phyloP scores from a whole-genome alignment of 805 yeast species.

The Saturnispora hagleri region DNA sequence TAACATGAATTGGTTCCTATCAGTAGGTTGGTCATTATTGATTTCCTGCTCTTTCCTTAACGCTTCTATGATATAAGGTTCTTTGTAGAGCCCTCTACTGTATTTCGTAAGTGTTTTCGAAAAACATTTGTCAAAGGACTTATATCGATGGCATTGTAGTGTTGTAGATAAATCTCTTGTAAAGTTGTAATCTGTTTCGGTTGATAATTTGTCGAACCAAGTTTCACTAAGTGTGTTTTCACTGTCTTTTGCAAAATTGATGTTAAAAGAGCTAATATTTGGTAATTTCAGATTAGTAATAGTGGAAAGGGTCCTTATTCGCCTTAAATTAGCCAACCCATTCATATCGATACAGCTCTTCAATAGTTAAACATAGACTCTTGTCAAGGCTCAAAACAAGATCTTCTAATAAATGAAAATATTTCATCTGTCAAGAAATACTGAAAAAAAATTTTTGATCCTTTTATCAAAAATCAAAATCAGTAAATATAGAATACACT shows the following conservation, averaged over 20 bases:
- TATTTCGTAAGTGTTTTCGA: not conserved
- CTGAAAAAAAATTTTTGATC: not conserved
- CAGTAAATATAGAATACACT: not conserved
- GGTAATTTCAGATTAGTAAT: not conserved
- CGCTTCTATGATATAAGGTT: not conserved
- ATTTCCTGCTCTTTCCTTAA: not conserved
- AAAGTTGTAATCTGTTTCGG: not conserved
- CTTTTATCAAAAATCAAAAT: not conserved
- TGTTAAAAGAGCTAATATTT: not conserved
- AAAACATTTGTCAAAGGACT: conserved; percentile 2
- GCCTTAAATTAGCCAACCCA: not conserved
- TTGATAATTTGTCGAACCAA: not conserved
- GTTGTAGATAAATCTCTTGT: not conserved
- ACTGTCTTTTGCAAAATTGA: not conserved
- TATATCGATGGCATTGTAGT: not conserved
- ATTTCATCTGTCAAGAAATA: conserved; percentile 1
- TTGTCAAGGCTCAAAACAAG: not conserved
- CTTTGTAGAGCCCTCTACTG: not conserved
- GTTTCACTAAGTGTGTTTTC: not conserved
- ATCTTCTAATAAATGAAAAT: not conserved
- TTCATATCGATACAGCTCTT: not conserved
- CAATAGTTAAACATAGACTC: not conserved
- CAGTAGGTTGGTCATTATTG: not conserved
- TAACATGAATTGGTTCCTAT: not conserved
- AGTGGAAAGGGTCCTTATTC: not conserved